Evolutionary conservation across 2,329 filamentous ascomycete genomes (phyloP).

Genomic region (Didymella pinodella): DNA sequence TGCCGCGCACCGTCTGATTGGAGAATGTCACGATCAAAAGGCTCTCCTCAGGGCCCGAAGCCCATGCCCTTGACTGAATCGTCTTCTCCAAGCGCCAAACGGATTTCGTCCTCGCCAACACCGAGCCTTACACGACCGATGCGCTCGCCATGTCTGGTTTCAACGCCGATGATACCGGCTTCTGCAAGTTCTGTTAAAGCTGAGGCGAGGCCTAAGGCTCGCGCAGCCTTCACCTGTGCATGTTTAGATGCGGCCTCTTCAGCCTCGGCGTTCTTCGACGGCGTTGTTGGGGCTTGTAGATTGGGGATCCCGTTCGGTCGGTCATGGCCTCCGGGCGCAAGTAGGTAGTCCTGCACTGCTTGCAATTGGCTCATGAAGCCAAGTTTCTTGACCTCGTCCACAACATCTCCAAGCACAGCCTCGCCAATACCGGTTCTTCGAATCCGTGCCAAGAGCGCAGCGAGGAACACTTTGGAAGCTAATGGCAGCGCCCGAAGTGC

Average conservation of each 20-base stretch:
- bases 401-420: constrained; percentile 85
- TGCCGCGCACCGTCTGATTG: not conserved
- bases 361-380: constrained; percentile 67
- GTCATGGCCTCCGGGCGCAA: constrained; percentile 52
- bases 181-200: constrained; percentile 86
- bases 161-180: constrained; percentile 85
- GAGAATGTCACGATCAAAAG: not conserved
- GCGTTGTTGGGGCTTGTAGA: constrained; percentile 21
- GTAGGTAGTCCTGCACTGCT: constrained; percentile 68
- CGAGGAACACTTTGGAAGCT: constrained; percentile 82
- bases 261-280: constrained; percentile 29
- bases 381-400: constrained; percentile 82
- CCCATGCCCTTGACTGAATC: constrained; percentile 83
- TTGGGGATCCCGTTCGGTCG: constrained; percentile 19
- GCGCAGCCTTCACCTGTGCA: constrained; percentile 51
- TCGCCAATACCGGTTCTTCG: constrained; percentile 86
- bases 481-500: constrained; percentile 84
- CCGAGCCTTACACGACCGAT: constrained; percentile 86
- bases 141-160: constrained; percentile 78
- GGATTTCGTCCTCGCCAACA: constrained; percentile 89
- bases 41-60: constrained; percentile 29
- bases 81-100: constrained; percentile 87
- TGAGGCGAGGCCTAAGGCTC: constrained; percentile 66
- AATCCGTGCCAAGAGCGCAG: constrained; percentile 79
- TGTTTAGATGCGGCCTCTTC: constrained; percentile 29